Evolutionary conservation across 2,329 filamentous ascomycete genomes (phyloP).

Genomic region (Fonsecaea erecta): DNA sequence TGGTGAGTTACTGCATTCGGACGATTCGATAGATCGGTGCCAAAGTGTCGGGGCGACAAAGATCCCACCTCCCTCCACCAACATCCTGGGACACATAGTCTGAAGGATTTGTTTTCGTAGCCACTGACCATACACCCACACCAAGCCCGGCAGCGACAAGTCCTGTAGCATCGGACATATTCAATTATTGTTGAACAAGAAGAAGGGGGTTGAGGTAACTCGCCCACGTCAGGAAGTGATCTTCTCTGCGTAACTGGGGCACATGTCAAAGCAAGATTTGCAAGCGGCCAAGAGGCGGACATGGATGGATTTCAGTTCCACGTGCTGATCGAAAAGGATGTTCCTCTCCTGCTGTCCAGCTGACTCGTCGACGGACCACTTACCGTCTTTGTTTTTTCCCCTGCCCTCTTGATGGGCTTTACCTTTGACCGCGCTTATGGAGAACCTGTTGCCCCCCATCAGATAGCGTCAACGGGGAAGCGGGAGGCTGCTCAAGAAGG

Average conservation of each 20-base stretch:
- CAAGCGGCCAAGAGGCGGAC: neutral
- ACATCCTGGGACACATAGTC: too few species aligned
- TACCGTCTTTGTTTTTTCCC: constrained; percentile 3
- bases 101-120: neutral
- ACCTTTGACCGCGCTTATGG: constrained; percentile 8
- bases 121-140: neutral
- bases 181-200: constrained; percentile 1
- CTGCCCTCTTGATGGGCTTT: neutral
- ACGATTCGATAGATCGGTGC: constrained; percentile 10
- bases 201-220: neutral
- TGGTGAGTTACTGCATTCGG: constrained; percentile 8
- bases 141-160: neutral
- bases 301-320: constrained; percentile 8
- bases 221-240: neutral
- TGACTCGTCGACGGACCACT: constrained; percentile 15
- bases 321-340: constrained; percentile 9
- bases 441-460: neutral
- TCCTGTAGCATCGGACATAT: neutral
- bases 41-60: constrained; percentile 8
- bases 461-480: constrained; percentile 17
- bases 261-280: constrained; percentile 19
- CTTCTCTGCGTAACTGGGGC: neutral
- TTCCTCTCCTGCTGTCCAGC: constrained; percentile 10
- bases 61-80: neutral
- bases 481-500: constrained; percentile 2